Conservation (phyloP, 768 basidiomycete genomes). For the Baorangia bicolor region DNA sequence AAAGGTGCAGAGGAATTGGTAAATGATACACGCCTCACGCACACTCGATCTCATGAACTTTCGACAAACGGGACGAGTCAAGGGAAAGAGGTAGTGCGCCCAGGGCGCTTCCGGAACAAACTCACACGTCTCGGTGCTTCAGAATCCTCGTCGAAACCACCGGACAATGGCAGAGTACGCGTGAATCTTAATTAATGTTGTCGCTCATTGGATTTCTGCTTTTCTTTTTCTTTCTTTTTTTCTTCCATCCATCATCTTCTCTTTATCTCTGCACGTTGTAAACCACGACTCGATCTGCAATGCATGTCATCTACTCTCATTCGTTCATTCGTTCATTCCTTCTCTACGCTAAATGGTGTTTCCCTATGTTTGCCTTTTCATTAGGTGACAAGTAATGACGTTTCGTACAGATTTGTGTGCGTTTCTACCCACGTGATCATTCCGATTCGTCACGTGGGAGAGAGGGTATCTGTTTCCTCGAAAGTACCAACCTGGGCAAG, state of each 20-base stretch:
- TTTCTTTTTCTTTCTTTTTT: neutral
- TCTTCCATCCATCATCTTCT: constrained; percentile 1
- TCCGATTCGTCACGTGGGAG: constrained; percentile 24
- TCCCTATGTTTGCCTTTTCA: constrained; percentile 5
- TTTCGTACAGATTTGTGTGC: neutral
- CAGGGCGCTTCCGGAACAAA: constrained; percentile 30
- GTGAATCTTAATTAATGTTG: constrained; percentile 33
- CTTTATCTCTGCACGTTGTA: constrained; percentile 29
- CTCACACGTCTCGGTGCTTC: constrained; percentile 28
- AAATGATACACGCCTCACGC: constrained; percentile 24
- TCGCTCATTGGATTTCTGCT: constrained; percentile 17
- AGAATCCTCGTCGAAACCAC: constrained; percentile 30
- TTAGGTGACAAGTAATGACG: constrained; percentile 5
- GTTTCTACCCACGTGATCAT: constrained; percentile 19
- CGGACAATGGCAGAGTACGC: constrained; percentile 36
- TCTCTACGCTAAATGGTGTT: constrained; percentile 6
- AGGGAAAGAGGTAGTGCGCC: constrained; percentile 21
- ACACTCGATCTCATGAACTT: constrained; percentile 28
- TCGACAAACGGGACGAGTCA: constrained; percentile 20
- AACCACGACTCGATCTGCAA: constrained; percentile 22
- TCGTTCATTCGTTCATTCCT: constrained; percentile 8
- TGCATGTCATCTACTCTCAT: constrained; percentile 20
- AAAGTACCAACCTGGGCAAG: constrained; percentile 1
- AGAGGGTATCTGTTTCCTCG: constrained; percentile 6
- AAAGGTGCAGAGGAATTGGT: constrained; percentile 31